phyloP scores from a whole-genome alignment of 768 basidiomycete species.

The Boletus rubropictus region DNA sequence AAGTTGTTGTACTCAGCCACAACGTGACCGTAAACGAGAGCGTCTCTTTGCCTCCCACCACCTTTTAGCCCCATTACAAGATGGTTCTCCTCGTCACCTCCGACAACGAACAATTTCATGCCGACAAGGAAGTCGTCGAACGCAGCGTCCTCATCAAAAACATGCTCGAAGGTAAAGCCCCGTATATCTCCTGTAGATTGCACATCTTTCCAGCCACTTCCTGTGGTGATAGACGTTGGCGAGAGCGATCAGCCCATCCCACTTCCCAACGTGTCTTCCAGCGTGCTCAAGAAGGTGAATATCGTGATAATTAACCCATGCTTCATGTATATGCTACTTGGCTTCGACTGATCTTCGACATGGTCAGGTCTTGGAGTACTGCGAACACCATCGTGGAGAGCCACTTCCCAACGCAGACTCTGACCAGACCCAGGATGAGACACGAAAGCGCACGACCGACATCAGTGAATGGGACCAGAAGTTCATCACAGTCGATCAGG shows the following conservation, averaged over 20 bases:
- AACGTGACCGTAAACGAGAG: constrained; percentile 6
- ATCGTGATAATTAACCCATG: background rate
- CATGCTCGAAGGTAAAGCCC: constrained; percentile 87
- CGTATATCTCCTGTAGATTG: background rate
- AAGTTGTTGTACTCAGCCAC: constrained; percentile 8
- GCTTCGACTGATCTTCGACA: constrained; percentile 1
- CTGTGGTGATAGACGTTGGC: constrained; percentile 65
- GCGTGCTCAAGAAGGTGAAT: constrained; percentile 84
- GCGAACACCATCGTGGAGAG: constrained; percentile 97
- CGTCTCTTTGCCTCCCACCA: background rate
- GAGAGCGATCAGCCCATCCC: constrained; percentile 94
- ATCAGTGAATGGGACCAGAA: constrained; percentile 99
- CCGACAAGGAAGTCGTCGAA: constrained; percentile 92
- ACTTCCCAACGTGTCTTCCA: constrained; percentile 88
- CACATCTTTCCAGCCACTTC: background rate
- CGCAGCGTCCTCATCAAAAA: constrained; percentile 97
- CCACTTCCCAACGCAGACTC: constrained; percentile 85
- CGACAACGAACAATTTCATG: constrained; percentile 90
- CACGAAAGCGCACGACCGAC: constrained; percentile 95
- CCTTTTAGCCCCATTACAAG: constrained; percentile 18
- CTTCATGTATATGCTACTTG: background rate
- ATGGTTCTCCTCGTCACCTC: constrained; percentile 91
- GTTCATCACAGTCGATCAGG: constrained; percentile 97
- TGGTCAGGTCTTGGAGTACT: constrained; percentile 92
- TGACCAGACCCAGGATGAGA: constrained; percentile 83